Percentiles rank a stretch among this genome's conserved stretches.
Evolutionary conservation across 441 rosid species (phyloP).

Genomic region (Pelargonium australe): DNA sequence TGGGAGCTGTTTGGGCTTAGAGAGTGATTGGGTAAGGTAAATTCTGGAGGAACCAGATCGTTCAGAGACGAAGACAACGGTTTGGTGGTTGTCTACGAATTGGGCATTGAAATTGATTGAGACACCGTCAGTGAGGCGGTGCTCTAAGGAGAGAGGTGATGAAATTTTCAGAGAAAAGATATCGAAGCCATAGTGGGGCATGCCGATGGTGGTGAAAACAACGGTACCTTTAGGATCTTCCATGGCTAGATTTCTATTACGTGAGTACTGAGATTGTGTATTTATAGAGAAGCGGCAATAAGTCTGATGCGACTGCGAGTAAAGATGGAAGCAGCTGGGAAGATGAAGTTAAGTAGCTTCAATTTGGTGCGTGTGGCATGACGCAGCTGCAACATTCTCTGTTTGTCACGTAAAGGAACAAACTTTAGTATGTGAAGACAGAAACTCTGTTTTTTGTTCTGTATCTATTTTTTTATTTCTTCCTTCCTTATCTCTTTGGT

Average conservation of each 20-base stretch:
- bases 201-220: constrained; percentile 63
- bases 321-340: no score
- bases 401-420: no score
- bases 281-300: no score
- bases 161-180: constrained; percentile 40
- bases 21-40: constrained; percentile 31
- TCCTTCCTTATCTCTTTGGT: no score
- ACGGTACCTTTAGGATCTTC: constrained; percentile 51
- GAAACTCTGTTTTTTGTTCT: no score
- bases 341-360: no score
- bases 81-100: constrained; percentile 28
- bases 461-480: no score
- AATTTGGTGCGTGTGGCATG: no score
- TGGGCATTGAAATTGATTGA: constrained; percentile 78
- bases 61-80: constrained; percentile 61
- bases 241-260: neutral
- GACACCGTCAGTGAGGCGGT: constrained; percentile 55
- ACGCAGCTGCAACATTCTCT: no score
- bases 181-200: constrained; percentile 69
- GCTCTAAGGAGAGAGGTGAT: constrained; percentile 25
- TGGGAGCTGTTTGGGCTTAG: constrained; percentile 38
- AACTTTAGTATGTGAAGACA: no score
- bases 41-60: constrained; percentile 48
- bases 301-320: no score
- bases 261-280: no score